Evolutionary conservation across 225 moss, liverwort and hornwort species (phyloP), one percentile per base, ranked within the genome.

Genomic region (Marchantia paleacea): DNA sequence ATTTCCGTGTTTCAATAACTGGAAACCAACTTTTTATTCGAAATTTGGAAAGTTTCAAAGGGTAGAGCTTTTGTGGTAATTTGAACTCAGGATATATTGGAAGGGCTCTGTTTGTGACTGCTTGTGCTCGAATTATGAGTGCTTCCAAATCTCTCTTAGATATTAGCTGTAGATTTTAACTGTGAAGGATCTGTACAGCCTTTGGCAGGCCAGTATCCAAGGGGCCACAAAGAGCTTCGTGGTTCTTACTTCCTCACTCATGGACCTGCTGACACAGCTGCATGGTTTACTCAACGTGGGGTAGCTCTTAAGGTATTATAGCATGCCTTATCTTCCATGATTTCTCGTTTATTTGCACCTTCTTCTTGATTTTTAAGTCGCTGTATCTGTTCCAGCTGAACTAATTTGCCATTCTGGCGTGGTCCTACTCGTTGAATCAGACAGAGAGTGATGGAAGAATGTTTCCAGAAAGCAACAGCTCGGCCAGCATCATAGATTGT

Each of bases 171-270:
- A 52, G 73, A 52, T 52, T 9, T 26, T 66, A 52, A 66, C 52
- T 52, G 49, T 48, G 25, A 51, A 26, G 25, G 25, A n/a, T 78
- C n/a, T 88, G 71, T 87, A 84, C 84, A 96, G 94, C 90, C 89
- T 63, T 90, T 97, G 93, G 91, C 96, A 90, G 94, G 89, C 52
- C 94, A 97, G 75, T 97, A 97, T 85, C 94, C 96, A 65, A 88
- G 96, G 39, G 96, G 96, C 25, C 90, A 93, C 73, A 97, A 92
- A 86, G 96, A 97, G 79, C 72, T 97, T 49, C 91, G 92, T 55
- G 96, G 96, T n/a, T 91, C 93, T 47, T 97, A 90, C 75, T 97
- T 94, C 73, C 88, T 89, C 52, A 81, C 79, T 52, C 94, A 94
- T 84, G 96, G 96, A 48, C 96, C 96, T 11, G 86, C 87, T 50